Conservation (phyloP, 768 basidiomycete genomes). For the Phanerochaete sordida region DNA sequence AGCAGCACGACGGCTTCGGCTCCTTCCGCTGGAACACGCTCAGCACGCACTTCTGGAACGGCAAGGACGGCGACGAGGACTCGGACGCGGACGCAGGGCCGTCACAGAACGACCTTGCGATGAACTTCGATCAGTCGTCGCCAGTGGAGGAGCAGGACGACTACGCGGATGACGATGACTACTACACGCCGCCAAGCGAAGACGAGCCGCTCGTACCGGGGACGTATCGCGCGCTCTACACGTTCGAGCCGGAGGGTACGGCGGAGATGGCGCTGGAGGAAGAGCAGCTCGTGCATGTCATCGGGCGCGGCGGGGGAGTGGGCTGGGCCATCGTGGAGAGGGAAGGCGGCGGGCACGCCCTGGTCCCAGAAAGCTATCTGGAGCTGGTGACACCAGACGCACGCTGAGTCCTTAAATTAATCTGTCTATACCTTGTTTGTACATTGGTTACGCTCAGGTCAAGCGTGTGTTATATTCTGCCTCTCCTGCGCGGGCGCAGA, state of each 20-base stretch:
- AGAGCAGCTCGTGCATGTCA: slow-evolving; percentile 70
- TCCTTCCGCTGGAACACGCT: slow-evolving; percentile 40
- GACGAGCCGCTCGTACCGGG: slow-evolving; percentile 55
- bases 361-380: slow-evolving; percentile 79
- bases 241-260: slow-evolving; percentile 75
- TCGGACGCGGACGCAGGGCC: slow-evolving; percentile 25
- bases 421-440: neutral
- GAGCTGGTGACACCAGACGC: slow-evolving; percentile 46
- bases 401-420: neutral
- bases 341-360: slow-evolving; percentile 50
- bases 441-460: neutral
- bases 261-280: slow-evolving; percentile 81
- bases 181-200: slow-evolving; percentile 23
- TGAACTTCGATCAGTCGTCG: slow-evolving; percentile 40
- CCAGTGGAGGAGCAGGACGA: slow-evolving; percentile 29
- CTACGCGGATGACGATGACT: slow-evolving; percentile 23
- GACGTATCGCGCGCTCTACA: slow-evolving; percentile 71
- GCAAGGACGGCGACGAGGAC: slow-evolving; percentile 13
- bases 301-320: slow-evolving; percentile 73
- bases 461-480: neutral
- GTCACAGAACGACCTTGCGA: slow-evolving; percentile 41
- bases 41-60: slow-evolving; percentile 35
- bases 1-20: slow-evolving; percentile 28
- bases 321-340: slow-evolving; percentile 76
- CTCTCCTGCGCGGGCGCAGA: slow-evolving; percentile 1